Evolutionary conservation across 2,329 filamentous ascomycete species (phyloP), one percentile per base, ranked within the genome.

Genomic region (Hysterium pulicare): DNA sequence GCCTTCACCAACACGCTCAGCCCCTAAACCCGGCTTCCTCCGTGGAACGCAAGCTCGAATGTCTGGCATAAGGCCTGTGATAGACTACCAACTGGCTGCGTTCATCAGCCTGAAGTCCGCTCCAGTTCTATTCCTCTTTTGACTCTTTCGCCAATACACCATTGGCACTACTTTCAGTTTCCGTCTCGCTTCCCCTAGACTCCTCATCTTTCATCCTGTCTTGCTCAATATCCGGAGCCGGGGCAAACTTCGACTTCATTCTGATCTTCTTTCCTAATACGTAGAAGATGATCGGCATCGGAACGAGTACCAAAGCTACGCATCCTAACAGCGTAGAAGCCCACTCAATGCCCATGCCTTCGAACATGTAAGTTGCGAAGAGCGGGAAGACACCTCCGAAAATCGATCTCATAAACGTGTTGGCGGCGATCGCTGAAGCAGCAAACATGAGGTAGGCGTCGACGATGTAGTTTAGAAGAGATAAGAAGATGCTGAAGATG

Each of bases 371-470:
- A 0, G 69, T 73, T 0, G 75, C 72, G 52, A 79, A 79, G 0
- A 79, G 69, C 0, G 77, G 77, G 53, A 78, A 78, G 3, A 67
- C 66, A 19, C 72, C 73, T 16, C 73, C 76, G 28, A 70, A 71
- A 17, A 77, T 58, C 7, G 70, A 74, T 15, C 75, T 67, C 51
- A 77, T 66, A 54, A 79, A 75, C 0, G 76, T 79, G 47, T 79
- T 79, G 5, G 74, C 76, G 7, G 76, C 76, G 30, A 79, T 74
- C 13, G 75, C 75, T 1, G 72, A 74, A 9, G 75, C 74, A 11
- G 76, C 74, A 48, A 71, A 72, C 64, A 79, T 78, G 33, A 81
- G 67, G 49, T 81, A 81, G 0, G 76, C 72, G 49, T 81, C 78
- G 38, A 81, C 76, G 13, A 82, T 64, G 52, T 82, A 82, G 53